Conservation (phyloP, 2,329 filamentous ascomycete species). For the Aphanoascus verrucosus region DNA sequence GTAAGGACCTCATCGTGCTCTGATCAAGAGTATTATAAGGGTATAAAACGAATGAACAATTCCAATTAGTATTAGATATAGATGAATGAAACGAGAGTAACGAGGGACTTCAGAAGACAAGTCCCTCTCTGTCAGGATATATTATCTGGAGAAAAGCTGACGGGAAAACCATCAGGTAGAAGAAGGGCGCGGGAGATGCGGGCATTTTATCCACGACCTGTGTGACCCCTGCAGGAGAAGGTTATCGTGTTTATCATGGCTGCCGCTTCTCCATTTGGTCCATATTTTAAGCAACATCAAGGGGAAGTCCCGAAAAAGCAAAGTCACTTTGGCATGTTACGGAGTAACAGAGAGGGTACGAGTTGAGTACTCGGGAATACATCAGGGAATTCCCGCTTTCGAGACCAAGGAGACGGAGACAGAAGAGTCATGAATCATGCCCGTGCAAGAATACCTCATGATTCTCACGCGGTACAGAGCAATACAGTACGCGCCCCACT, state of each 20-base stretch:
- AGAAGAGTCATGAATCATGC: slow-evolving; percentile 7
- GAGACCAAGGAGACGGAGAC: neutral
- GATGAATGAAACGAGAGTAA: slow-evolving; percentile 20
- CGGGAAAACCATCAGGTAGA: slow-evolving; percentile 1
- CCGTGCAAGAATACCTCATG: neutral
- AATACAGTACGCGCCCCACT: neutral
- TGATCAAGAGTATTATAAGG: neutral
- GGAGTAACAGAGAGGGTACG: neutral
- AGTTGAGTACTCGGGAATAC: neutral
- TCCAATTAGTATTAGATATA: slow-evolving; percentile 4
- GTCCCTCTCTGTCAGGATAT: slow-evolving; percentile 23
- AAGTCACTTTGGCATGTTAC: neutral
- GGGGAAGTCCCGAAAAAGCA: slow-evolving; percentile 2
- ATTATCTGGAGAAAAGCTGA: neutral
- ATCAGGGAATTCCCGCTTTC: neutral
- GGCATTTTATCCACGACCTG: slow-evolving; percentile 9
- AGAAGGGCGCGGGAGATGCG: slow-evolving; percentile 11
- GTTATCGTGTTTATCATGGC: neutral
- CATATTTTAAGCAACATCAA: neutral
- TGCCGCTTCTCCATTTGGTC: neutral
- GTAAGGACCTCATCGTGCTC: slow-evolving; percentile 19
- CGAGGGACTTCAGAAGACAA: slow-evolving; percentile 40
- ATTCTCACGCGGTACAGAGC: slow-evolving; percentile 1
- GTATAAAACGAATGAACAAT: slow-evolving; percentile 10
- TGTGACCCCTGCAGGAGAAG: neutral